Conservation (phyloP, 2,329 filamentous ascomycete genomes). For the Bipolaris bicolor region DNA sequence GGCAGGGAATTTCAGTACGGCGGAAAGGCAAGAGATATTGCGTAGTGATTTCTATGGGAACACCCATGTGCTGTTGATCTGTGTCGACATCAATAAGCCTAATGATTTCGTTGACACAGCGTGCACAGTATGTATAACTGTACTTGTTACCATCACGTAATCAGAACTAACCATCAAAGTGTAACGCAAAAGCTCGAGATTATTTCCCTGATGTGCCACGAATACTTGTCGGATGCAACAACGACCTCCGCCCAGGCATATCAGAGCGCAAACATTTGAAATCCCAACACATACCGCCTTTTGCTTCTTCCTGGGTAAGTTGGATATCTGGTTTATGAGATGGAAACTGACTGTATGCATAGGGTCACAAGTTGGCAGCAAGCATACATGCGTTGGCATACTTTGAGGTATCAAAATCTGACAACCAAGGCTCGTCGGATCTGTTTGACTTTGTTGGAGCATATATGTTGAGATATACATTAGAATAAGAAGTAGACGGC, state of each 20-base stretch:
- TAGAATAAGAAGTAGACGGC: background rate
- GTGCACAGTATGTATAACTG: slow-evolving; percentile 11
- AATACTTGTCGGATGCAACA: slow-evolving; percentile 27
- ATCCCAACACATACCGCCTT: background rate
- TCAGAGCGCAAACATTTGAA: background rate
- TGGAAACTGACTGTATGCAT: background rate
- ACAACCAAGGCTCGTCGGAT: slow-evolving; percentile 14
- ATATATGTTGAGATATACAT: background rate
- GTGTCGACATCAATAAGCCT: slow-evolving; percentile 20
- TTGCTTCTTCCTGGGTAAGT: background rate
- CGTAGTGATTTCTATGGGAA: background rate
- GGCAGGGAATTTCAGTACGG: no score
- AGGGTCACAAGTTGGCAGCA: slow-evolving; percentile 23
- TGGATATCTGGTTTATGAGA: background rate
- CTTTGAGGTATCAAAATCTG: slow-evolving; percentile 23
- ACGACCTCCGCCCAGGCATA: slow-evolving; percentile 10
- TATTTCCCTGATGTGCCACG: slow-evolving; percentile 17
- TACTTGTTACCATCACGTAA: background rate
- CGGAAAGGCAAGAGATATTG: no score
- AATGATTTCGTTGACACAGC: slow-evolving; percentile 19
- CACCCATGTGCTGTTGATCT: slow-evolving; percentile 20
- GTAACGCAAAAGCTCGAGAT: slow-evolving; percentile 18
- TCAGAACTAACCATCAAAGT: slow-evolving; percentile 8
- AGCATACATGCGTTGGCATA: slow-evolving; percentile 23
- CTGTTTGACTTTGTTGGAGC: slow-evolving; percentile 21